phyloP scores from a whole-genome alignment of 306 rosid species.

The Quercus ilex region DNA sequence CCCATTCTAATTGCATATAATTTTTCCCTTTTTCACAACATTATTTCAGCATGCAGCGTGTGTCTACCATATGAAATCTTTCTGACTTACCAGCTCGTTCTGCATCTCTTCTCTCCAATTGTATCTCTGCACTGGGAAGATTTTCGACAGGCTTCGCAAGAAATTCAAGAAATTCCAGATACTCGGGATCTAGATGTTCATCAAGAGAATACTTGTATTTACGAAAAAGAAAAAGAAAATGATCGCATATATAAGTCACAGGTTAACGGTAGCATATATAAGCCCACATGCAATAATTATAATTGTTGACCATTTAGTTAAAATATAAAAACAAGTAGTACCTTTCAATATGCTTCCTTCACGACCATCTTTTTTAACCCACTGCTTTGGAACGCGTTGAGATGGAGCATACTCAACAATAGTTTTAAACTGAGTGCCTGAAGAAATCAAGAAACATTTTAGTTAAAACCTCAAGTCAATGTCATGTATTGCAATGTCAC shows the following conservation, averaged over 20 bases:
- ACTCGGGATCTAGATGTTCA: constrained; percentile 68
- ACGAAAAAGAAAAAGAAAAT: constrained; percentile 37
- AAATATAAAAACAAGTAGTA: constrained; percentile 5
- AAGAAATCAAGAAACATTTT: constrained; percentile 10
- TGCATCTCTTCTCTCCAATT: constrained; percentile 75
- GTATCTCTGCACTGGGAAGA: constrained; percentile 84
- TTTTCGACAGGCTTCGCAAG: constrained; percentile 68
- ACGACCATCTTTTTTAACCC: constrained; percentile 60
- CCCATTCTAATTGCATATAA: background rate
- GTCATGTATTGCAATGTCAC: background rate
- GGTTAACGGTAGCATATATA: constrained; percentile 6
- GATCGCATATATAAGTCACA: constrained; percentile 18
- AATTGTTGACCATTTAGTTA: background rate
- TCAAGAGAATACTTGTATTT: constrained; percentile 39
- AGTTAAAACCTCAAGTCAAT: background rate
- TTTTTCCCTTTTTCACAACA: background rate
- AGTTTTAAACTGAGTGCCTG: constrained; percentile 67
- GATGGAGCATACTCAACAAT: constrained; percentile 76
- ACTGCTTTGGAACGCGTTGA: constrained; percentile 63
- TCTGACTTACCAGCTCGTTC: constrained; percentile 63
- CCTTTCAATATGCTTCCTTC: constrained; percentile 72
- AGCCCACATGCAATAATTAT: constrained; percentile 20
- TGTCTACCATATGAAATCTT: background rate
- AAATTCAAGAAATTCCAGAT: constrained; percentile 68
- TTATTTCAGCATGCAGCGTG: background rate